phyloP scores from a whole-genome alignment of 164 flowering plant species.

The Vitis vinifera region DNA sequence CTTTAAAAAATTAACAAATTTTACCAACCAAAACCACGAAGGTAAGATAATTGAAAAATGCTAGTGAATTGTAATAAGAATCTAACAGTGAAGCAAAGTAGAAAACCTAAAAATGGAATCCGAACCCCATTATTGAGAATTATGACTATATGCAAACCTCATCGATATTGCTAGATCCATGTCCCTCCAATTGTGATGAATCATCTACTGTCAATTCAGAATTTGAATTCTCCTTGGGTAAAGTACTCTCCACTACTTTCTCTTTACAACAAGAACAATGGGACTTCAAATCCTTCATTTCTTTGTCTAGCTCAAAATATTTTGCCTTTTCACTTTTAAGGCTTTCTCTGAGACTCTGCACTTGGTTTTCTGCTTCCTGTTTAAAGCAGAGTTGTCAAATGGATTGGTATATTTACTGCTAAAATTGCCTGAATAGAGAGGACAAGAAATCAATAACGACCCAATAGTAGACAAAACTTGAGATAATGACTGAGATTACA shows the following conservation, averaged over 20 bases:
- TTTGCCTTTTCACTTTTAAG: slow-evolving; percentile 37
- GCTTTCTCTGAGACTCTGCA: slow-evolving; percentile 35
- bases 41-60: background rate
- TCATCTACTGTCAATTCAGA: background rate
- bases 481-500: background rate
- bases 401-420: background rate
- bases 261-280: slow-evolving; percentile 21
- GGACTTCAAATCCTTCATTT: slow-evolving; percentile 38
- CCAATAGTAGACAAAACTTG: background rate
- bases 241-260: slow-evolving; percentile 8
- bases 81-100: background rate
- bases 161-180: background rate
- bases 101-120: background rate
- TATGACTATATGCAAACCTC: slow-evolving; percentile 9
- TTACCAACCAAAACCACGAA: background rate
- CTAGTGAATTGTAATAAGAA: background rate
- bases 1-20: background rate
- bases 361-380: slow-evolving; percentile 62
- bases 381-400: background rate
- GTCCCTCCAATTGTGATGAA: slow-evolving; percentile 1
- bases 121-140: background rate
- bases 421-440: slow-evolving; percentile 6
- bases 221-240: background rate
- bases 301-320: slow-evolving; percentile 40
- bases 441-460: background rate